These are phyloP conservation scores for Eruca vesicaria DNA, from an alignment of 441 rosid genomes.

Conservation along the genomic window DNA sequence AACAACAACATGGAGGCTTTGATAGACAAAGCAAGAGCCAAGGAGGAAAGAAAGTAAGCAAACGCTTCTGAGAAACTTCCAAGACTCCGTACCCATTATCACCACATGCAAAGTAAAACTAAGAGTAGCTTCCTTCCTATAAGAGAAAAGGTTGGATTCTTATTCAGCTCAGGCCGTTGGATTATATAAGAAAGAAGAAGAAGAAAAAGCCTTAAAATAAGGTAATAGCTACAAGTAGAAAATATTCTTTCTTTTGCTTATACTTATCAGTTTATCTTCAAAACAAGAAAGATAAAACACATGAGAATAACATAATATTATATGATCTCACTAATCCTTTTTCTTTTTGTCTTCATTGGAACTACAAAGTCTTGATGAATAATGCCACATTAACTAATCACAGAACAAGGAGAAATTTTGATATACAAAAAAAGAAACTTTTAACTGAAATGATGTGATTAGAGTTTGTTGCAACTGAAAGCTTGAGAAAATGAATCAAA, in stretches of 20 bases:
- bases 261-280: conserved; percentile 10
- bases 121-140: conserved; percentile 15
- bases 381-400: background rate
- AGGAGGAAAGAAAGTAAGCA: conserved; percentile 42
- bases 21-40: conserved; percentile 36
- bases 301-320: background rate
- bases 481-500: no score
- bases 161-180: background rate
- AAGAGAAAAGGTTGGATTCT: conserved; percentile 11
- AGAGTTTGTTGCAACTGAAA: no score
- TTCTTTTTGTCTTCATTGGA: conserved; percentile 12
- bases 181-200: background rate
- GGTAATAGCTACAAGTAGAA: background rate
- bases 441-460: background rate
- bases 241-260: conserved; percentile 5
- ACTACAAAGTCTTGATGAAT: background rate
- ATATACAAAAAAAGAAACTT: background rate
- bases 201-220: background rate
- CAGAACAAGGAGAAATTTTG: background rate
- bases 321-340: background rate
- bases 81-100: conserved; percentile 30
- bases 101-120: conserved; percentile 38
- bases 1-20: conserved; percentile 42
- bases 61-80: conserved; percentile 30
- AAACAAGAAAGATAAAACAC: background rate